Evolutionary conservation across 495 filamentous ascomycete species (phyloP).

Genomic region (Penicillium longicatenatum): DNA sequence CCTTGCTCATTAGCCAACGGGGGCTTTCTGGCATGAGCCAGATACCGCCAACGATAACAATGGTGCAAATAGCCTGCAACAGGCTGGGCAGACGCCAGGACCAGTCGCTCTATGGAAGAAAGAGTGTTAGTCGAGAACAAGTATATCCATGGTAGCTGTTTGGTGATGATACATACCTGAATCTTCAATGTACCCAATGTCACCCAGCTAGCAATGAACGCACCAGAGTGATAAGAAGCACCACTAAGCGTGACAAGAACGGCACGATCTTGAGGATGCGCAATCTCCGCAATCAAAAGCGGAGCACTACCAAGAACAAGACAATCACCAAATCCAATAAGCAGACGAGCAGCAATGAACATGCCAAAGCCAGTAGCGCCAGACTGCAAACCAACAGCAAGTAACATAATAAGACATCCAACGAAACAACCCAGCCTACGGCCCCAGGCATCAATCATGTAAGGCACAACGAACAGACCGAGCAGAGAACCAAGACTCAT

Average conservation of each 20-base stretch:
- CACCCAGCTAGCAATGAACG: conserved; percentile 73
- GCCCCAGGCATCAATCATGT: conserved; percentile 34
- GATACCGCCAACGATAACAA: conserved; percentile 60
- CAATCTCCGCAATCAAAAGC: conserved; percentile 75
- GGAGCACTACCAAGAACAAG: conserved; percentile 71
- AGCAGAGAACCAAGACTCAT: conserved; percentile 26
- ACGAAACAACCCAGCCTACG: conserved; percentile 57
- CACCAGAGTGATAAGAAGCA: conserved; percentile 67
- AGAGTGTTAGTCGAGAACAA: too few species aligned
- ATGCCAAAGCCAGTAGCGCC: conserved; percentile 58
- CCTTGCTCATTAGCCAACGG: conserved; percentile 71
- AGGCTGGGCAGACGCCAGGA: conserved; percentile 75
- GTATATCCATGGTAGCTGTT: not conserved
- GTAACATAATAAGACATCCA: conserved; percentile 57
- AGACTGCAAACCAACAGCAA: conserved; percentile 62
- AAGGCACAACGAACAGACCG: conserved; percentile 23
- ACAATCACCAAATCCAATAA: conserved; percentile 61
- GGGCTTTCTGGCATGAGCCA: conserved; percentile 71
- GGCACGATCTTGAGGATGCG: conserved; percentile 69
- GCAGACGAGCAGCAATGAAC: conserved; percentile 64
- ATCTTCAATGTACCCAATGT: conserved; percentile 51
- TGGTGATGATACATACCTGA: conserved; percentile 8
- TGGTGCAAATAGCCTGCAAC: conserved; percentile 69
- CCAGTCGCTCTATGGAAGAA: conserved; percentile 14
- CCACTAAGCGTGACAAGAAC: conserved; percentile 80